Conservation (phyloP, 441 rosid species). For the Iberis amara region DNA sequence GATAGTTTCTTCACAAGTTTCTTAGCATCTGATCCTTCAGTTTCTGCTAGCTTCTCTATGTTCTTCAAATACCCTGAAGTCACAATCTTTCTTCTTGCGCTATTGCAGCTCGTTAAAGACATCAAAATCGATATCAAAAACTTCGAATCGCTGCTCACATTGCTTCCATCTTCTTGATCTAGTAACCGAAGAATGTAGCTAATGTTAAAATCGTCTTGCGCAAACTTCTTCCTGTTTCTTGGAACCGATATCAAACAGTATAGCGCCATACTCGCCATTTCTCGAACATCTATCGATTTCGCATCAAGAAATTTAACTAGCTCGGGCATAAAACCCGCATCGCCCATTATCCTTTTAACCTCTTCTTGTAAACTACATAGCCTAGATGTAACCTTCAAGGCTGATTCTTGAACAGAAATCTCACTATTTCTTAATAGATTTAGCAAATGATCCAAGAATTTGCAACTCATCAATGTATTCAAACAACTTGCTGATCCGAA, state of each 20-base stretch:
- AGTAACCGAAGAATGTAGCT: constrained; percentile 56
- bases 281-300: constrained; percentile 66
- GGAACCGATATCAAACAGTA: constrained; percentile 51
- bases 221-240: constrained; percentile 58
- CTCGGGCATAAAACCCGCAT: constrained; percentile 75
- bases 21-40: constrained; percentile 78
- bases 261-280: constrained; percentile 69
- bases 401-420: constrained; percentile 65
- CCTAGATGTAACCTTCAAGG: constrained; percentile 58
- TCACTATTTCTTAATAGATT: constrained; percentile 58
- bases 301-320: constrained; percentile 73
- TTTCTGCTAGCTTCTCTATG: constrained; percentile 83
- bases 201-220: constrained; percentile 61
- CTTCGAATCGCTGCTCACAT: constrained; percentile 34
- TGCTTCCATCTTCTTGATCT: constrained; percentile 51
- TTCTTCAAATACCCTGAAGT: constrained; percentile 71
- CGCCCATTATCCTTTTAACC: constrained; percentile 63
- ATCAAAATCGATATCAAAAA: constrained; percentile 60
- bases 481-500: constrained; percentile 46
- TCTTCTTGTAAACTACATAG: constrained; percentile 64
- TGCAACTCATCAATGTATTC: constrained; percentile 38
- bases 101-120: constrained; percentile 64
- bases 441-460: constrained; percentile 56
- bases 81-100: constrained; percentile 73
- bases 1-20: constrained; percentile 75